Evolutionary conservation across 805 yeast genomes (phyloP), one percentile per base, ranked within the genome.

Genomic region (Saccharomycopsis synnaedendra): DNA sequence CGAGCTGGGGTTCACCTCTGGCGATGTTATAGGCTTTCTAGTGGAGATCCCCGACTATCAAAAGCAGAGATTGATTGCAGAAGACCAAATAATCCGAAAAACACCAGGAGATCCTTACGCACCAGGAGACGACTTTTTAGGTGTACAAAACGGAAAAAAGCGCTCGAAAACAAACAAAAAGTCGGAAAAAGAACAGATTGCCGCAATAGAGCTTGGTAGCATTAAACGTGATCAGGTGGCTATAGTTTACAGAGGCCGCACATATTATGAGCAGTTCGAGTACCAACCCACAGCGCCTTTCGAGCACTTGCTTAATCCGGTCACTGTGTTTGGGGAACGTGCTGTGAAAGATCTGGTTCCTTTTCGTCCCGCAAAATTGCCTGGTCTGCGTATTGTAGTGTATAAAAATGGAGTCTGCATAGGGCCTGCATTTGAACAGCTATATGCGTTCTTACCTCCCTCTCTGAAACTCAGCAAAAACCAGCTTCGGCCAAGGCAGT

Each of bases 241-340:
- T 1, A 85, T 93, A 44, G 74, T 83, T 56, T 87, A 83, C 64
- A 85, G 82, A 58, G 80, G 75, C 49, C 80, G 81, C 43, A 65
- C 86, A 31, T 88, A 77, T 64, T 88, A 80, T 60, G 99, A 93
- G 60, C 86, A 82, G 56, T 81, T 78, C 50, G 97, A 93, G 60
- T 86, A 84, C 58, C 74, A 79, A 4, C 65, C 78, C 3, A 75
- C 86, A 0, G 80, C 76, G 53, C 72, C 71, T 35, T 81, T 85
- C 83, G 84, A 82, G 41, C 89, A 83, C 58, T 64, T 83, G 47
- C 65, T 85, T 48, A 78, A 82, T 51, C 89, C 89, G 0, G 80
- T 80, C 39, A 78, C 79, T 1, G 78, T 80, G 5, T 76, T 78
- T 57, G 87, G 87, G 3, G 87, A 80, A 55, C 75, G 68, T 46